phyloP scores from a whole-genome alignment of 108 stramenopile species.

The Skeletonema menzelii region DNA sequence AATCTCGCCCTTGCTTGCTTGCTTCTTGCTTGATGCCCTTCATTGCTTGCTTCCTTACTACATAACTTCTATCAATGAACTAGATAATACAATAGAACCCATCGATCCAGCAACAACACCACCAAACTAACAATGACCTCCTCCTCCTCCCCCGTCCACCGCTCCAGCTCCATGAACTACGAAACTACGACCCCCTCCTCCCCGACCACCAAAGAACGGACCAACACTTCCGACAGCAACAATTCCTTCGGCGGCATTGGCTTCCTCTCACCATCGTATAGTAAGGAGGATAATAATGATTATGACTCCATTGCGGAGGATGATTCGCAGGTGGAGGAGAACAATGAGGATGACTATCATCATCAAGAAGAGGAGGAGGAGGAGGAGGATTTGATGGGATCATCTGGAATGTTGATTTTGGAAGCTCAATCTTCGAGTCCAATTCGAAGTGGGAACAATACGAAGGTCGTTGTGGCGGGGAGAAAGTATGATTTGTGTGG shows the following conservation, averaged over 20 bases:
- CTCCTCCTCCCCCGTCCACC: background rate
- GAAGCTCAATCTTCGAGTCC: background rate
- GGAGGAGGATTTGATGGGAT: background rate
- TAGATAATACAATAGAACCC: no score
- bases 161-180: background rate
- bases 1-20: no score
- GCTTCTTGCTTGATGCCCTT: no score
- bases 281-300: background rate
- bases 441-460: background rate
- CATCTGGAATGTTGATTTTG: background rate
- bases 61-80: no score
- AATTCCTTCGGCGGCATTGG: no score
- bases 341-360: background rate
- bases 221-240: background rate
- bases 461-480: background rate
- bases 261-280: background rate
- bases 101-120: background rate
- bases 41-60: no score
- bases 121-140: background rate
- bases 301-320: background rate
- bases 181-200: background rate
- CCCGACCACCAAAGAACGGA: background rate
- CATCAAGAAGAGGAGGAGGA: no score
- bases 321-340: background rate
- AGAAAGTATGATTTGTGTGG: slow-evolving; percentile 45